Evolutionary conservation across 1,284 basidiomycete species (phyloP), one percentile per base, ranked within the genome.

Genomic region (Ceratobasidium sp.): DNA sequence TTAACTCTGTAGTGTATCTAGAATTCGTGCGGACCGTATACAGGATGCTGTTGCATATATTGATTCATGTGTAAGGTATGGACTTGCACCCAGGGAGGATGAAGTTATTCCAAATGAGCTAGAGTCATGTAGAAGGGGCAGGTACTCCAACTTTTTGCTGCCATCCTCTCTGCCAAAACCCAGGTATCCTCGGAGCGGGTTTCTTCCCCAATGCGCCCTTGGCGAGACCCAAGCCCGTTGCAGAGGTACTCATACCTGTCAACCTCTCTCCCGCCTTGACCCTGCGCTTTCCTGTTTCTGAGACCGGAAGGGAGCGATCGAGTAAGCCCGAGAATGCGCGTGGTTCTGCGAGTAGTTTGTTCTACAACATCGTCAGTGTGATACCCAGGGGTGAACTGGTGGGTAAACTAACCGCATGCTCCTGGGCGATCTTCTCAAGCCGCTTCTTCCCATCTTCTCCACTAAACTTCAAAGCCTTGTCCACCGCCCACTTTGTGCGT

Each of bases 381-480:
- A 21, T 14, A 53, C 25, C 25, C 30, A 21, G 19, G 30, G 42
- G 30, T 39, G 6, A 52, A 13, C 13, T 21, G 52, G 16, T 39
- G 13, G 27, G 25, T 39, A 27, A 25, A 78, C 80, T 73, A 73
- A 82, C 81, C 42, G 76, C 76, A 71, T 77, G 79, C 36, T 77
- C 75, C 29, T 72, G 73, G 2, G 80, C 78, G 64, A 76, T 77
- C 7, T 53, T 67, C 39, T 75, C 75, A 62, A 82, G 78, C 69
- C 74, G 73, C 60, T 68, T 70, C 44, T 74, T 73, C 4, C 75
- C 79, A 21, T 76, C 73, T 33, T 76, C 74, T 2, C 72, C 72
- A 25, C 78, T 73, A 71, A 74, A 81, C 73, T 75, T 77, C 59
- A 82, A 73, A 14, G 78, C 76, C 73, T 79, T 78, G 41, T 73